These are phyloP conservation scores for Onygenales sp. DNA, from an alignment of 2,329 filamentous ascomycete species.

Conservation along the genomic window DNA sequence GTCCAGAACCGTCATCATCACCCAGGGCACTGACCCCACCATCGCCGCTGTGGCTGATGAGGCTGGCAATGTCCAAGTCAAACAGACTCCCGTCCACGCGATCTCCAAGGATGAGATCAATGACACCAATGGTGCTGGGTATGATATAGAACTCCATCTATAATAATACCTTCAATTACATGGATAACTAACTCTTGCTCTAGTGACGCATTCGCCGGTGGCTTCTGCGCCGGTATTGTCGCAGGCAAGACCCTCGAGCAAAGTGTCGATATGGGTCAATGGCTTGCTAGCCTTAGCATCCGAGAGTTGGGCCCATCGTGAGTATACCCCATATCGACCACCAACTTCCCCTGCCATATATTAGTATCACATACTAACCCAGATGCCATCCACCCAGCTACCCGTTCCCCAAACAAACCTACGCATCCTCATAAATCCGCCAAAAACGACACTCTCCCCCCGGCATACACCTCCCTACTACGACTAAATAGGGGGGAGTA, in stretches of 20 bases:
- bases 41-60: slow-evolving; percentile 67
- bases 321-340: slow-evolving; percentile 34
- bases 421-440: slow-evolving; percentile 40
- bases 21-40: slow-evolving; percentile 87
- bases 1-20: slow-evolving; percentile 80
- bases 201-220: slow-evolving; percentile 89
- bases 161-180: background rate
- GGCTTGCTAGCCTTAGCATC: slow-evolving; percentile 89
- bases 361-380: slow-evolving; percentile 1
- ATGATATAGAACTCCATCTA: slow-evolving; percentile 17
- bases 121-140: slow-evolving; percentile 90
- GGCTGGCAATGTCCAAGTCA: slow-evolving; percentile 54
- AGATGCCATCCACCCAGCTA: slow-evolving; percentile 43
- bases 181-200: slow-evolving; percentile 6
- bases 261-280: slow-evolving; percentile 85
- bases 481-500: background rate
- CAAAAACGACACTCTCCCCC: background rate
- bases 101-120: slow-evolving; percentile 72
- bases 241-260: slow-evolving; percentile 71
- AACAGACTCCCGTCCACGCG: slow-evolving; percentile 70
- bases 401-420: slow-evolving; percentile 74
- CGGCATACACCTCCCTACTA: background rate
- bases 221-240: slow-evolving; percentile 82
- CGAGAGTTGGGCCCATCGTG: slow-evolving; percentile 94
- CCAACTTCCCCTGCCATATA: background rate